Evolutionary conservation across 2,329 filamentous ascomycete genomes (phyloP), one percentile per base, ranked within the genome.

Genomic region (Thermomyces lanuginosus): DNA sequence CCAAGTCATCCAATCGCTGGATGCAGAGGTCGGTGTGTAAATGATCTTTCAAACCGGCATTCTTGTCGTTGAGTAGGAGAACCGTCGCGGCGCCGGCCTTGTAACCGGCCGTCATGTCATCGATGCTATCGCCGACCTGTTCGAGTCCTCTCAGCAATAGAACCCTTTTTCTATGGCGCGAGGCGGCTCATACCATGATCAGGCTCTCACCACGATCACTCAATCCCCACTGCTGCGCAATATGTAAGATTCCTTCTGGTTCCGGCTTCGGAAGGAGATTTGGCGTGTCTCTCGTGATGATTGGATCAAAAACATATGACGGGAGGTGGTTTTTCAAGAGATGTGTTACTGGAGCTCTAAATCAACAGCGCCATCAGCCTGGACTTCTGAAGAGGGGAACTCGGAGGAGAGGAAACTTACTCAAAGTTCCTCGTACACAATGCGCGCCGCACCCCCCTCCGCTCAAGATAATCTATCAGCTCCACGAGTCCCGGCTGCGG

Each of bases 341-440:
- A 41, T 59, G 51, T 14, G 42, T 45, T 13, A 61, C 57, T 1
- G 57, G 57, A 9, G 49, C 40, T 37, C 53, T 58, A 25, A 5
- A 17, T 7, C 14, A 9, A 6, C 11, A 17, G 11, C 20, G 25
- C 8, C 18, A 5, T 17, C 15, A 20, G 14, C 32, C 14, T 18
- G 13, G 8, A 6, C n/a, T 24, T 11, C 3, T 10, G 9, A 6
- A 13, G 8, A 23, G n/a, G 7, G 18, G 11, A 16, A 9, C n/a
- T 7, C 8, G 4, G 4, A 14, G n/a, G 10, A 24, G 22, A 24
- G 13, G 6, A n/a, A 7, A 47, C 56, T 23, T 50, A 66, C 60
- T 86, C 80, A 45, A 93, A 95, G 58, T 98, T 95, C 45, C 89
- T 69, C 2, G 89, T 95, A 56, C 84, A 93, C 36, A 95, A 83